Evolutionary conservation across 2,329 filamentous ascomycete genomes (phyloP).

Genomic region (Fusarium sororula): DNA sequence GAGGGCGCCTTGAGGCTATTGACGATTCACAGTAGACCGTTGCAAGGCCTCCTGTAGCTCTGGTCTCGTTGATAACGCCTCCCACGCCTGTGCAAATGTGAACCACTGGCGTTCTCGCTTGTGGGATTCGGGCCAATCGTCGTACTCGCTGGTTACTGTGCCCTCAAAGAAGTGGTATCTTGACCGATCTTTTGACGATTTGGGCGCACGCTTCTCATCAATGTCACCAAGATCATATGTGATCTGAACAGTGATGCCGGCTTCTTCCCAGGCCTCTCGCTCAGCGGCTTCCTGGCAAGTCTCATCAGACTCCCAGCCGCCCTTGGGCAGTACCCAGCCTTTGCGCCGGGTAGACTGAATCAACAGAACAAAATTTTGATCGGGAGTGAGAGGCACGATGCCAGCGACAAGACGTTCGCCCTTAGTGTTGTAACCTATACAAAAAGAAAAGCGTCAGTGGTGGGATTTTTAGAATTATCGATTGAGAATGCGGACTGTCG

Average conservation of each 20-base stretch:
- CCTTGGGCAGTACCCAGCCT: slow-evolving; percentile 97
- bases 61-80: slow-evolving; percentile 78
- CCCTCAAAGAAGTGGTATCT: slow-evolving; percentile 87
- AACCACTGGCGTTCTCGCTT: slow-evolving; percentile 94
- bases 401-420: slow-evolving; percentile 96
- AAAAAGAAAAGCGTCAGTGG: slow-evolving; percentile 33
- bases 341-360: slow-evolving; percentile 92
- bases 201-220: slow-evolving; percentile 82
- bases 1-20: slow-evolving; percentile 29
- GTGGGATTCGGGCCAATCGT: slow-evolving; percentile 91
- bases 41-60: slow-evolving; percentile 90
- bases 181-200: slow-evolving; percentile 70
- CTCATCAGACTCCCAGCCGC: slow-evolving; percentile 97
- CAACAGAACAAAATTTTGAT: slow-evolving; percentile 88
- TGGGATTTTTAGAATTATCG: background rate
- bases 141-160: slow-evolving; percentile 84
- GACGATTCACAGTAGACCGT: slow-evolving; percentile 74
- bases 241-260: slow-evolving; percentile 87
- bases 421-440: slow-evolving; percentile 85
- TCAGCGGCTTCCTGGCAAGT: slow-evolving; percentile 83
- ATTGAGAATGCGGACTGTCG: background rate
- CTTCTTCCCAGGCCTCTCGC: slow-evolving; percentile 98
- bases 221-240: slow-evolving; percentile 88
- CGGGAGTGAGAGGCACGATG: slow-evolving; percentile 86
- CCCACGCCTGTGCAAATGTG: slow-evolving; percentile 81